phyloP scores from a whole-genome alignment of 225 moss, liverwort and hornwort genomes.

The Marchantia polymorpha region DNA sequence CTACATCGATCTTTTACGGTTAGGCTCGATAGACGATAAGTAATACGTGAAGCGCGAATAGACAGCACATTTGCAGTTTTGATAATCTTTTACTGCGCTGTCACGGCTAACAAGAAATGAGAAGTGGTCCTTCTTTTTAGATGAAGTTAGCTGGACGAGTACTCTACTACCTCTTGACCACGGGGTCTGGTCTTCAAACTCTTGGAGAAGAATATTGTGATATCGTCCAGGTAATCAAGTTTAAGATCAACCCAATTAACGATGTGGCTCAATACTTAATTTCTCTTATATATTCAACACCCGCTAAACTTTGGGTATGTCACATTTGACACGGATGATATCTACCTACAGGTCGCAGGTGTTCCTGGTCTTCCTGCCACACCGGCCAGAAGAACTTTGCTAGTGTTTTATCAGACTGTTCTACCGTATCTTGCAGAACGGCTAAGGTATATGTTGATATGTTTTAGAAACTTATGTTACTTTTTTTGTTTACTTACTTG shows the following conservation, averaged over 20 bases:
- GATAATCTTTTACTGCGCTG: not conserved
- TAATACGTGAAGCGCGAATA: too few relatives aligned
- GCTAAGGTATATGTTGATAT: constrained; percentile 58
- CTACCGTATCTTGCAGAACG: constrained; percentile 85
- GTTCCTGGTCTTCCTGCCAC: constrained; percentile 71
- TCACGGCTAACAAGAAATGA: not conserved
- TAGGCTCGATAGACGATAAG: too few relatives aligned
- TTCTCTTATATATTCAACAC: not conserved
- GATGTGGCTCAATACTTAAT: too few relatives aligned
- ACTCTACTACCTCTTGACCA: constrained; percentile 87
- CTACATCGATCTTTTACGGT: too few relatives aligned
- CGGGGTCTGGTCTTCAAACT: constrained; percentile 93
- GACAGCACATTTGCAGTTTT: too few relatives aligned
- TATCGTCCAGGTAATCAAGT: constrained; percentile 69
- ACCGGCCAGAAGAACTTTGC: constrained; percentile 75
- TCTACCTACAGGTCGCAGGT: constrained; percentile 61
- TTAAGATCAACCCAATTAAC: too few relatives aligned
- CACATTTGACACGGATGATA: not conserved
- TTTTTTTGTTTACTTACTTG: not conserved
- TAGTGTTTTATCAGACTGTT: constrained; percentile 89
- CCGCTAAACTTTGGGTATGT: too few relatives aligned
- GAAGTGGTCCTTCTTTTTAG: constrained; percentile 35
- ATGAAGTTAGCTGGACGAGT: constrained; percentile 91
- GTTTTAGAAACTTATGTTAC: not conserved
- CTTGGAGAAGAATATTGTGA: constrained; percentile 99